Percentiles rank a stretch among this genome's conserved stretches.
These are phyloP conservation scores for Penicillium sp. DNA, from an alignment of 2,329 filamentous ascomycete species.

Conservation along the genomic window DNA sequence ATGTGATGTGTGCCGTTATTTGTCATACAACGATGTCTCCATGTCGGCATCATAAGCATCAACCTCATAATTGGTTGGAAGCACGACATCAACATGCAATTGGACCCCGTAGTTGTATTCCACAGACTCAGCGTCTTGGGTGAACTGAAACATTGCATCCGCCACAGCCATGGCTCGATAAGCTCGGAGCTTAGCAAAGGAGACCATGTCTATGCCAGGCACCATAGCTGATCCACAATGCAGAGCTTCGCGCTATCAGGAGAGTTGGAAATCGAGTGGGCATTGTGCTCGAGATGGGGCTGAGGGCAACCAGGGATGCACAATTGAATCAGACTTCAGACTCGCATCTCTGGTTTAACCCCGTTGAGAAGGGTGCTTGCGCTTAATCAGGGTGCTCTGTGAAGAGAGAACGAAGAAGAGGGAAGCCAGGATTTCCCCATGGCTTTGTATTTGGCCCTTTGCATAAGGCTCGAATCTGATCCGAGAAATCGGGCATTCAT, in stretches of 20 bases:
- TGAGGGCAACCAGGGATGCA: not conserved
- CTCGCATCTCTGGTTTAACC: not conserved
- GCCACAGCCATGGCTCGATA: not conserved
- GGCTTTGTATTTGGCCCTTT: not conserved
- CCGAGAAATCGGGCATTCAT: not conserved
- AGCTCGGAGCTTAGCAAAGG: constrained; percentile 19
- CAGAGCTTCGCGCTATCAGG: not conserved
- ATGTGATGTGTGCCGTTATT: not conserved
- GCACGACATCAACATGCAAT: not conserved
- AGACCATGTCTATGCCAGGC: constrained; percentile 18
- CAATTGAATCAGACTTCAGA: not conserved
- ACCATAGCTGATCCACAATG: constrained; percentile 7
- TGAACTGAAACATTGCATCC: not conserved
- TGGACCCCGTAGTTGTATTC: not conserved
- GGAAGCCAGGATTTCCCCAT: not conserved
- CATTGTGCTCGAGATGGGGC: no score
- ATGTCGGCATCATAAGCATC: not conserved
- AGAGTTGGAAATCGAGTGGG: no score
- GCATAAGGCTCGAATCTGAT: not conserved
- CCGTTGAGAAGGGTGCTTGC: not conserved
- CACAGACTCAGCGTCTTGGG: not conserved
- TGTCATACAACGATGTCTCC: not conserved
- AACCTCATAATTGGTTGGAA: not conserved
- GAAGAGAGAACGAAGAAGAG: not conserved
- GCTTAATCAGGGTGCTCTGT: not conserved